Base-by-base conservation (phyloP, 208 protist species). In the Trypanosoma rangeli region DNA sequence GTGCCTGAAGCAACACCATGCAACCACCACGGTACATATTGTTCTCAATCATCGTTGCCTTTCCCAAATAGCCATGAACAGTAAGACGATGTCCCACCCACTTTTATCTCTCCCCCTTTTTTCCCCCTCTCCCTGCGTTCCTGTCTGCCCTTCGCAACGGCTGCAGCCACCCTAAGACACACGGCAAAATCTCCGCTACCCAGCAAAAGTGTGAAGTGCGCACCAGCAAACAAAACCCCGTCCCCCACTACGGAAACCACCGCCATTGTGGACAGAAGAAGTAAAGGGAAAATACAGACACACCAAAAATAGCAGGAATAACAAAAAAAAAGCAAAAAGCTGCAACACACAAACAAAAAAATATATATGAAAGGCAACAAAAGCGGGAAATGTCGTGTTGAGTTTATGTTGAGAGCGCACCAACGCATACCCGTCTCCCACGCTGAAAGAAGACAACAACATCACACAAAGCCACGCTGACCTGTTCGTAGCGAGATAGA, bases 1-100 rank as follows among this genome's bases (percentile, higher is more conserved):
- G 54, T 1, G 79, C 83, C 52, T 88, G 72, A 35, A 83, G 67
- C 18, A 88, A 49, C 7, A 88, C 83, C 4, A 42, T 16, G 53
- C 79, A 77, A 54, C 76, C 70, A 31, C 71, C 79, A 28, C 70
- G 71, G 44, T 82, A 77, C 16, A 83, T 68, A 24, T 84, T 33
- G 48, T 29, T 66, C 20, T 59, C 64, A 58, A 22, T n/a, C 46
- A 69, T 70, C n/a, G 16, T 53, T 20, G 1, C n/a, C 49, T 1
- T 20, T 53, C 22, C 52, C n/a, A 24, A 35, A 20, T 33, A 50
- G 56, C 24, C 54, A 73, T 77, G 37, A 49, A 68, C 60, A 24
- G 60, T 49, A 13, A 33, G 44, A 33, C 16, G 44, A 33, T 24
- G 29, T n/a, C 44, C 44, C 52, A 31, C 52, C 50, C 16, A 4